Evolutionary conservation across 2,329 filamentous ascomycete species (phyloP), one percentile per base, ranked within the genome.

Genomic region (Penicillium decumbens): DNA sequence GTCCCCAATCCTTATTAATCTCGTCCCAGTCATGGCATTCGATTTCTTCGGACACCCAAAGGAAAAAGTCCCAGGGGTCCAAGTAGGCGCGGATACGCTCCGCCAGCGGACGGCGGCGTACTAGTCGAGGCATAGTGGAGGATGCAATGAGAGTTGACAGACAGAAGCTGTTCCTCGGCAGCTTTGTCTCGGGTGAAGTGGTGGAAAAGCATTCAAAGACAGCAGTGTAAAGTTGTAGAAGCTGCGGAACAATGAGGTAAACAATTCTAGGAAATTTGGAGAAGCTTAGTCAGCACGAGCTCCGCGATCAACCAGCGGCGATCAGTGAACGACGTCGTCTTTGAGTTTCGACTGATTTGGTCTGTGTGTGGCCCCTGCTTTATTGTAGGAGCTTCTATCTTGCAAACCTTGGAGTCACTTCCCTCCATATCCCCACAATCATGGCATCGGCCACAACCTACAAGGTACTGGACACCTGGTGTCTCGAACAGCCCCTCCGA

Each of bases 21-120:
- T 92, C 89, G 60, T 96, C 88, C 84, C 90, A 95, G 61, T 95
- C 88, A 65, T 87, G 85, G 25, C 89, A 89, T 67, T 96, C 91
- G 52, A 98, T 80, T 72, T 95, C 89, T 68, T 97, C 92, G 0
- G 89, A 95, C 1, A 95, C 72, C 87, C 89, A 95, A 15, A 98
- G 82, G 46, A 93, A 74, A 64, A 92, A 88, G 72, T 98, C 93
- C 74, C 88, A 85, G 3, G 89, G 89, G 65, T 97, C 92, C 51
- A 96, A 75, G 69, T 83, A 83, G 49, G 87, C 79, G 66, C 83
- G 83, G 68, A 97, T 80, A 68, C 92, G 88, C 78, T 97, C 87
- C 27, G 74, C 67, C 59, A 95, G 80, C 67, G 93, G 85, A 67
- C 82, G 83, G 62, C 83, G 84, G 67, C 93, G 89, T 60, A 98